These are phyloP conservation scores for Trapa bicornis DNA, from an alignment of 345 rosid species.

Conservation along the genomic window DNA sequence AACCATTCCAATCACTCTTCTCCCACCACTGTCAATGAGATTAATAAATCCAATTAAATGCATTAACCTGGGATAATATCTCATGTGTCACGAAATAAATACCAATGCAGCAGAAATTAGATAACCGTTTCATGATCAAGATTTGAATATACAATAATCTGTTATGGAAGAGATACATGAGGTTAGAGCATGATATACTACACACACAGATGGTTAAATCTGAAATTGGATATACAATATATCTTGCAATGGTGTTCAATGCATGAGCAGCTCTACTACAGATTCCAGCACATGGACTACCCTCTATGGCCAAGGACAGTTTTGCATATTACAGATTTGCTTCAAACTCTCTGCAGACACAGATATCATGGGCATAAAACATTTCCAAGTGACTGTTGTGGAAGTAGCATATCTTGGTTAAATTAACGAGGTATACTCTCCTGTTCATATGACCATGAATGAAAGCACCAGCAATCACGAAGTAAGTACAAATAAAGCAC, in stretches of 20 bases:
- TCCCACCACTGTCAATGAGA: slow-evolving; percentile 99
- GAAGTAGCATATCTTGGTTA: not conserved
- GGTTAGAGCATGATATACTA: not conserved
- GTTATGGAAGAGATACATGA: not conserved
- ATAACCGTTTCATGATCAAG: not conserved
- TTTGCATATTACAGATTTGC: not conserved
- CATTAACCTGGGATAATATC: slow-evolving; percentile 58
- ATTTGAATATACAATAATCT: not conserved
- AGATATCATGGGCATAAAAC: not conserved
- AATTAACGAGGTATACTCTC: not conserved
- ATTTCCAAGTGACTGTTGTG: not conserved
- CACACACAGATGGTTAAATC: not conserved
- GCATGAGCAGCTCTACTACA: not conserved
- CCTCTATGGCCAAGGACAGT: not conserved
- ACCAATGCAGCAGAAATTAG: slow-evolving; percentile 1
- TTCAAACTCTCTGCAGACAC: not conserved
- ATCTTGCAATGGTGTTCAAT: not conserved
- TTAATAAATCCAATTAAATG: slow-evolving; percentile 72
- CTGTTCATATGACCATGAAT: not conserved
- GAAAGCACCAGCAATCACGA: not conserved
- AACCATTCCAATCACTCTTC: slow-evolving; percentile 98
- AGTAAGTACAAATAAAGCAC: not conserved
- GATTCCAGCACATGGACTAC: not conserved
- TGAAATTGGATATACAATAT: not conserved
- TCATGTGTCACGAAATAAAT: not conserved